Evolutionary conservation across 2,329 filamentous ascomycete species (phyloP), one percentile per base, ranked within the genome.

Genomic region (Pseudofabraea citricarpa): DNA sequence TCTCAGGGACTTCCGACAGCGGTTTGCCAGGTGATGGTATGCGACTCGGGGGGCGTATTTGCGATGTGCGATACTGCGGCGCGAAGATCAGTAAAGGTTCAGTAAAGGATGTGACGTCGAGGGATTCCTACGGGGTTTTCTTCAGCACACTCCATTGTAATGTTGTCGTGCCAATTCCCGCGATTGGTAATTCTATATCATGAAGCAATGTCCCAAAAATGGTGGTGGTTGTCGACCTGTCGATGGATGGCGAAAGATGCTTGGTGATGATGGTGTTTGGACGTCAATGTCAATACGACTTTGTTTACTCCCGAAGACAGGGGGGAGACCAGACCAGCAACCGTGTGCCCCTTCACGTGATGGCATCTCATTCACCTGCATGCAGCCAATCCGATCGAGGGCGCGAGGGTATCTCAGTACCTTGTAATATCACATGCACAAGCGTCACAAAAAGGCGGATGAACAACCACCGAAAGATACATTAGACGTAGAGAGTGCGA

Each of bases 1-100:
- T 81, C 6, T 81, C 75, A 55, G 67, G 72, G 52, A 79, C 73
- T 56, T 82, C 78, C 8, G 70, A 62, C 13, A 82, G 68, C 3
- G 65, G 64, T 44, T 54, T 57, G 29, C 42, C 54, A 36, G 59
- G 62, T 23, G 57, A 58, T 15, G 51, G 49, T 13, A 60, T 55
- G 33, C 49, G 48, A 41, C 43, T 52, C 33, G 58, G 56, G 41
- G 45, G 55, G 22, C 47, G 56, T 16, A 57, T 23, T 40, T 58
- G 55, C 15, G 59, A 61, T 39, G 40, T 44, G 39, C 53, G 56
- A 46, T 51, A 51, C 57, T 60, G 39, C n/a, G 22, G 23, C 32
- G 21, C 24, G 27, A 29, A 15, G 22, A 40, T 40, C 20, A n/a
- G n/a, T n/a, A n/a, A n/a, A n/a, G n/a, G n/a, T n/a, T n/a, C n/a